phyloP scores from a whole-genome alignment of 345 rosid genomes.

The Leavenworthia alabamica region DNA sequence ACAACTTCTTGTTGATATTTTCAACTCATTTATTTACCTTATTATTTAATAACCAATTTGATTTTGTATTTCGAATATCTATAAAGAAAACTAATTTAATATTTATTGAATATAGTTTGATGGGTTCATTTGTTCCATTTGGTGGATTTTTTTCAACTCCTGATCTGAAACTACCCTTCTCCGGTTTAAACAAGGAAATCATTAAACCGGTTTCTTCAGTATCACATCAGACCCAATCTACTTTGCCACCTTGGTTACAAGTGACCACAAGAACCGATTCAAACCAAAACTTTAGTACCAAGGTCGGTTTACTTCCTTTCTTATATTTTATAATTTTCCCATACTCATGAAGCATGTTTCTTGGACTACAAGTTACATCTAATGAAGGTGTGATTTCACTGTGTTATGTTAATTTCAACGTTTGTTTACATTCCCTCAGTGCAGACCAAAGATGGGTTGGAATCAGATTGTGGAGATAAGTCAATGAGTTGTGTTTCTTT shows the following conservation, averaged over 20 bases:
- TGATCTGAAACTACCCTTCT: slow-evolving; percentile 42
- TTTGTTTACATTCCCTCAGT: slow-evolving; percentile 43
- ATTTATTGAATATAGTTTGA: slow-evolving; percentile 59
- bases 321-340: background rate
- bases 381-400: background rate
- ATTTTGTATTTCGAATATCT: background rate
- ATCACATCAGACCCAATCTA: slow-evolving; percentile 53
- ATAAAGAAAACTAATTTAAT: background rate
- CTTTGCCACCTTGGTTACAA: slow-evolving; percentile 68
- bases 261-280: slow-evolving; percentile 41
- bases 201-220: slow-evolving; percentile 35
- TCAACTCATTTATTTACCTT: background rate
- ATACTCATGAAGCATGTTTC: slow-evolving; percentile 6
- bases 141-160: slow-evolving; percentile 77
- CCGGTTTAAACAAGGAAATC: slow-evolving; percentile 24
- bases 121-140: slow-evolving; percentile 93
- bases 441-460: slow-evolving; percentile 55
- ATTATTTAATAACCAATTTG: background rate
- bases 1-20: background rate
- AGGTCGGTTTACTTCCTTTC: slow-evolving; percentile 38
- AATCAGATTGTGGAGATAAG: slow-evolving; percentile 9
- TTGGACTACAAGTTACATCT: slow-evolving; percentile 11
- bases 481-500: slow-evolving; percentile 16
- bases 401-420: slow-evolving; percentile 33
- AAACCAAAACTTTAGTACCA: slow-evolving; percentile 32